A percentile compares a stretch with the other conserved stretches of the same genome.
Evolutionary conservation across 345 rosid genomes (phyloP).

Genomic region (Populus deltoides): DNA sequence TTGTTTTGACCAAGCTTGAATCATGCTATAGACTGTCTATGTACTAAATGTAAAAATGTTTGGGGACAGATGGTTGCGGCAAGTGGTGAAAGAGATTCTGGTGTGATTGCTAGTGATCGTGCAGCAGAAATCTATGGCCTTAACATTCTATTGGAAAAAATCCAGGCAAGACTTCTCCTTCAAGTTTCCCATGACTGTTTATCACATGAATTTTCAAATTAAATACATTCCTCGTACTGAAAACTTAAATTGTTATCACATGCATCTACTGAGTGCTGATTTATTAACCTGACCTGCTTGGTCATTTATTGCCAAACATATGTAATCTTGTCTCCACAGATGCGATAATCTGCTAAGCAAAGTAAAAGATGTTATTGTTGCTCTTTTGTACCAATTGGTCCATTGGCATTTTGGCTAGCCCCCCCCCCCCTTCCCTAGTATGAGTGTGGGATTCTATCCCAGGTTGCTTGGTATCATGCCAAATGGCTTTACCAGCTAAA

Average conservation of each 20-base stretch:
- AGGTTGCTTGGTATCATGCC: too few species aligned
- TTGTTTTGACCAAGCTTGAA: constrained; percentile 2
- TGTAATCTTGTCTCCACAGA: too few species aligned
- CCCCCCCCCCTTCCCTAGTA: too few species aligned
- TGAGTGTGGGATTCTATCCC: too few species aligned
- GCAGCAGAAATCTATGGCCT: constrained; percentile 91
- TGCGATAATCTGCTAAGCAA: too few species aligned
- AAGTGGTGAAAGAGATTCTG: constrained; percentile 50
- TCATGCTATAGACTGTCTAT: constrained; percentile 9
- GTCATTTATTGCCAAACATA: too few species aligned
- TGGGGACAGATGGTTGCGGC: constrained; percentile 52
- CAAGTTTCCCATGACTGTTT: neutral
- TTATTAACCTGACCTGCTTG: too few species aligned
- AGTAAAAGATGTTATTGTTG: too few species aligned
- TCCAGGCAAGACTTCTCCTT: constrained; percentile 51
- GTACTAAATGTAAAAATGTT: constrained; percentile 5
- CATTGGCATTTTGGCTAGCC: too few species aligned
- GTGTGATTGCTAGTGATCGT: constrained; percentile 86
- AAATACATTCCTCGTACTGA: neutral
- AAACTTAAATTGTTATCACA: neutral
- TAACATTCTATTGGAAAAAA: constrained; percentile 61
- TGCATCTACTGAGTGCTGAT: neutral
- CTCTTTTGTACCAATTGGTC: too few species aligned
- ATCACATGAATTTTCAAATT: constrained; percentile 5
- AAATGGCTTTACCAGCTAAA: too few species aligned